A percentile compares a stretch with the other conserved stretches of the same genome.
Conservation (phyloP, 2,329 filamentous ascomycete genomes). For the Calonectria ilicicola region DNA sequence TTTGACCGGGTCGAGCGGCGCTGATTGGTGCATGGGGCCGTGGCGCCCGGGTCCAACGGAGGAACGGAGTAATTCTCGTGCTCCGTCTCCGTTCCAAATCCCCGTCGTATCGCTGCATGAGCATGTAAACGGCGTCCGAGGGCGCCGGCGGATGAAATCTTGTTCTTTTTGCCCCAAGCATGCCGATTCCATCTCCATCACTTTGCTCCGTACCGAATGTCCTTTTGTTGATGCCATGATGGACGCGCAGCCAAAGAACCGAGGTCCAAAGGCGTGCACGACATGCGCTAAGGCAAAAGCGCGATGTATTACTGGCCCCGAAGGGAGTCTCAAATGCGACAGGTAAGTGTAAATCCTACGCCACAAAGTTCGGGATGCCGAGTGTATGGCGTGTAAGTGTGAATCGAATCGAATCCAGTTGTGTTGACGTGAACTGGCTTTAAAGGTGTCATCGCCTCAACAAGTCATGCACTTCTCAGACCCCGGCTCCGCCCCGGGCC, state of each 20-base stretch:
- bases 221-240: constrained; percentile 33
- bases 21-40: neutral
- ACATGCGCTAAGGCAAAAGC: constrained; percentile 66
- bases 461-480: constrained; percentile 61
- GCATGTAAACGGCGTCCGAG: constrained; percentile 31
- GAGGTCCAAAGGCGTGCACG: constrained; percentile 62
- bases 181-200: constrained; percentile 12
- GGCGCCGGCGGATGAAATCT: constrained; percentile 25
- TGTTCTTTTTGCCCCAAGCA: constrained; percentile 27
- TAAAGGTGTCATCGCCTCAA: constrained; percentile 60
- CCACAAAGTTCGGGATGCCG: neutral
- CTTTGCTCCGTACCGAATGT: constrained; percentile 34
- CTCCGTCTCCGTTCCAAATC: constrained; percentile 41
- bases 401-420: neutral
- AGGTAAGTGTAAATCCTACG: constrained; percentile 49
- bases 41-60: constrained; percentile 37
- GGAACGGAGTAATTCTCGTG: constrained; percentile 42
- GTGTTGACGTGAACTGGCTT: neutral
- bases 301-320: constrained; percentile 59
- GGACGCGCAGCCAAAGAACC: constrained; percentile 46
- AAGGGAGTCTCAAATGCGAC: constrained; percentile 57
- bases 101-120: constrained; percentile 20
- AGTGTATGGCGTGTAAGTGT: neutral
- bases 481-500: constrained; percentile 59
- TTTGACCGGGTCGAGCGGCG: neutral